Base-by-base conservation (phyloP, 2,329 filamentous ascomycete species). In the Tolypocladium inflatum region DNA sequence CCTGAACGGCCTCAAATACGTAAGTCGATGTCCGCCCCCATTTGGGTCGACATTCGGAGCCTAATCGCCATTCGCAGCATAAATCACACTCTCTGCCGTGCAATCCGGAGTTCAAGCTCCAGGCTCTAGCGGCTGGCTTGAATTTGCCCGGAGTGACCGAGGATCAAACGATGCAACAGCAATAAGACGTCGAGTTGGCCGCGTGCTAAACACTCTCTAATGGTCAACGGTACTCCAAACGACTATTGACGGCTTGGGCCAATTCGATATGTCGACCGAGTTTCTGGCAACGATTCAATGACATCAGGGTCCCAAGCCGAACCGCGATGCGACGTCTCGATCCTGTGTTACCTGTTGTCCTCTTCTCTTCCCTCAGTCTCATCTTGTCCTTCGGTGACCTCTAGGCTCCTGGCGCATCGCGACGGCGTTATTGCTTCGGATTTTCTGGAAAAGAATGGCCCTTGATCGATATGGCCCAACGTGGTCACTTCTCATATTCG, bases 1-100 rank as follows among this genome's bases (percentile, higher is more conserved):
- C 70, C 75, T 99, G 61, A 99, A 99, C 74, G 94, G 94, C 8
- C 83, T 99, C 62, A 99, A 99, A 85, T 99, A 99, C 70, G 84
- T 87, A 75, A 74, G 84, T 76, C 43, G 17, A 48, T 19, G 15
- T 10, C 23, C 19, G 11, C 41, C 33, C 53, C 26, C 10, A 39
- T 2, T 42, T 23, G 15, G 15, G 6, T 11, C 21, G 13, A 10
- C 2, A 41, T 39, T 11, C 15, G 10, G 26, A 15, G 2, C 26
- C 15, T 17, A n/a, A 8, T 50, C 74, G 60, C 21, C 35, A 7
- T 15, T 30, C 61, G 64, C 60, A 86, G 83, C 84, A 87, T 76
- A 90, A 90, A 73, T 84, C 87, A 62, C 88, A 97, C 72, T 94
- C 91, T 15, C 88, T 91, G 30, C 88, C 89, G 56, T 97, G 92